Conservation (phyloP, 2,329 filamentous ascomycete genomes). For the Coniochaeta hoffmannii region DNA sequence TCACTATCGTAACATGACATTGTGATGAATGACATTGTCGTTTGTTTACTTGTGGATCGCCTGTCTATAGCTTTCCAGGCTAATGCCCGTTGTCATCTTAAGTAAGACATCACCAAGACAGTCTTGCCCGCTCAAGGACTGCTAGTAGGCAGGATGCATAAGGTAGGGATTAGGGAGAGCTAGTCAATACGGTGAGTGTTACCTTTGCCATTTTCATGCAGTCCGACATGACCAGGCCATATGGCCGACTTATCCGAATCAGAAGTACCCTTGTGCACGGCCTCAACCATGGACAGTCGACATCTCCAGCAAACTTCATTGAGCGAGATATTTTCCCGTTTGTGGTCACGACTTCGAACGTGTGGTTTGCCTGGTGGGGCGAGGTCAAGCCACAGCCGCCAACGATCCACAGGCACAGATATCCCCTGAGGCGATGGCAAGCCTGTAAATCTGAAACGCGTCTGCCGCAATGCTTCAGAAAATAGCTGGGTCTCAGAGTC, state of each 20-base stretch:
- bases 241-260: too few species aligned
- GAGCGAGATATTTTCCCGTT: too few species aligned
- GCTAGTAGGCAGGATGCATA: neutral
- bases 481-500: constrained; percentile 25
- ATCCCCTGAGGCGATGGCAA: neutral
- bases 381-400: neutral
- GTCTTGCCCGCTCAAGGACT: neutral
- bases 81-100: neutral
- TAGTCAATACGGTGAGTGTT: too few species aligned
- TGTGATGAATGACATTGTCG: neutral
- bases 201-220: too few species aligned
- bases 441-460: constrained; percentile 39
- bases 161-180: too few species aligned
- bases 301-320: too few species aligned
- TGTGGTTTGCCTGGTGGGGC: neutral
- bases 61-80: neutral
- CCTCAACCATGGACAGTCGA: too few species aligned
- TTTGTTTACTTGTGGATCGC: neutral
- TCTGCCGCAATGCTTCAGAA: constrained; percentile 43
- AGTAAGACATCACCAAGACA: neutral
- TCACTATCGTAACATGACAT: neutral
- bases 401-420: neutral
- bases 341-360: too few species aligned
- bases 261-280: too few species aligned
- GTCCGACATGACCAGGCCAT: too few species aligned